Evolutionary conservation across 2,329 filamentous ascomycete genomes (phyloP), one percentile per base, ranked within the genome.

Genomic region (Lasiodiplodia hormozganensis): DNA sequence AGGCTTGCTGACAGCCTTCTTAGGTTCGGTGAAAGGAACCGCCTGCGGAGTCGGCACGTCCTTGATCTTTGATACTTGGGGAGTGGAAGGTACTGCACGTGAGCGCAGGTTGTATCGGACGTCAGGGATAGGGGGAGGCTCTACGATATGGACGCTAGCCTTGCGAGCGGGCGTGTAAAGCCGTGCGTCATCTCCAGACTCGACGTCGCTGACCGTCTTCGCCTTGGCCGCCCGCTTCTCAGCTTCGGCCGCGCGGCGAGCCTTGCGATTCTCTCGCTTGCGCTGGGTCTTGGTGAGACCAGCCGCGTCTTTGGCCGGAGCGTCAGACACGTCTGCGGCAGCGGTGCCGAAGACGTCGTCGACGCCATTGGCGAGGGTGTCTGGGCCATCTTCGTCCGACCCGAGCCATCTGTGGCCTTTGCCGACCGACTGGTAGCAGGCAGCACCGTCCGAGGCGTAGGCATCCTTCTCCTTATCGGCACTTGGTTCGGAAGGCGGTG

Each of bases 361-460:
- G 14, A 64, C 57, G 4, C 49, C 65, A 23, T 65, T 60, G 31
- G 69, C 67, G 28, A 64, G 28, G 36, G 43, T 31, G 40, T 49
- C 40, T 11, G 25, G 14, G 18, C 40, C 58, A 25, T 64, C 60
- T 52, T 64, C 60, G 2, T 38, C 60, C n/a, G 73, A 70, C 53
- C 72, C 72, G 23, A 60, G 65, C 73, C 73, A 77, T 31, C 71
- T 74, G 38, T 74, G 68, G 28, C 68, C 69, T 56, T 76, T 75
- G 16, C 23, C 54, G n/a, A 70, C 52, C 11, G 70, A 69, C 16
- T 67, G 47, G 47, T 53, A 67, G 56, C 78, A 78, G 8, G 77
- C 73, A 43, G 79, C 80, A n/a, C 83, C 82, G 69, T 84, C 82
- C 11, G 81, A 83, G 36, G 78, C 79, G 67, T 82, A 83, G 1